These are phyloP conservation scores for Dipteronia dyeriana DNA, from an alignment of 345 rosid genomes.

Conservation along the genomic window DNA sequence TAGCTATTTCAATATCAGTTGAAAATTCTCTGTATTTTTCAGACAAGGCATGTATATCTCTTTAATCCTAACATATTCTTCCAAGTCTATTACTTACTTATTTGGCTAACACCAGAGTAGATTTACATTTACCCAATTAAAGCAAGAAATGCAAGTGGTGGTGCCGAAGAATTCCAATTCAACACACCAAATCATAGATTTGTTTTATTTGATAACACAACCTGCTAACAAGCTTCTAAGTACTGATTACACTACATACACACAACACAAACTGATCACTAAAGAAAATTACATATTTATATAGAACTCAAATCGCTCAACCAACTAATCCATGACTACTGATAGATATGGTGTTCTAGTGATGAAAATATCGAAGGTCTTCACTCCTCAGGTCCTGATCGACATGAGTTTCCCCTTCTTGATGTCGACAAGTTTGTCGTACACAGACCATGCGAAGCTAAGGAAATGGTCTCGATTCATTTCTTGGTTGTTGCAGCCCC, in stretches of 20 bases:
- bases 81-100: no score
- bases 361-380: neutral
- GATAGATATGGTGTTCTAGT: neutral
- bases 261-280: neutral
- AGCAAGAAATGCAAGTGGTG: neutral
- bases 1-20: neutral
- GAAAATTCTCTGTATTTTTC: neutral
- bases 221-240: neutral
- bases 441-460: slow-evolving; percentile 34
- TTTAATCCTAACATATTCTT: no score
- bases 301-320: neutral
- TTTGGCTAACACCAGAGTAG: neutral
- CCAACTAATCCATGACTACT: neutral
- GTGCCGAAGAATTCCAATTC: neutral
- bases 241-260: neutral
- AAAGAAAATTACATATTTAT: no score
- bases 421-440: slow-evolving; percentile 24
- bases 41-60: no score
- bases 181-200: no score
- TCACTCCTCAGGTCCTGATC: neutral
- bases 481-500: slow-evolving; percentile 17
- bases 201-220: neutral
- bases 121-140: neutral
- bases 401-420: slow-evolving; percentile 14
- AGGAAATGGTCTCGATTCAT: slow-evolving; percentile 24